Percentiles rank a stretch among this genome's conserved stretches.
Evolutionary conservation across 176 grass and related monocot genomes (phyloP).

Genomic region (Tillandsia leiboldiana): DNA sequence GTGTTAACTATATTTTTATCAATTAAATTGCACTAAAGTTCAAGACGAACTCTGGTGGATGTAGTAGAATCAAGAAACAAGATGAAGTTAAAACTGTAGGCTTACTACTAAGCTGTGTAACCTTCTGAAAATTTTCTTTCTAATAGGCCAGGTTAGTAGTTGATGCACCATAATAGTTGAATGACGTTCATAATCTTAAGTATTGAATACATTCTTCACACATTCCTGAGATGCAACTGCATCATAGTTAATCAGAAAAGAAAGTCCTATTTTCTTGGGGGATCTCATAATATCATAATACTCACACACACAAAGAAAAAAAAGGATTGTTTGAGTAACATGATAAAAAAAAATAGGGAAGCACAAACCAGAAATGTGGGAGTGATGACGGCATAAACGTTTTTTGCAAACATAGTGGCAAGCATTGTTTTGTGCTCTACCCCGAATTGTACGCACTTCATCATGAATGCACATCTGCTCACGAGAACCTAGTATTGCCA

Average conservation of each 20-base stretch:
- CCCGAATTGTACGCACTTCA: constrained; percentile 49
- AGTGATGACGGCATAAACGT: constrained; percentile 51
- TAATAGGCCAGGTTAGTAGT: not conserved
- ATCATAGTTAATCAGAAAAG: not conserved
- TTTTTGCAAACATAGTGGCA: constrained; percentile 89
- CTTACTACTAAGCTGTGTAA: not conserved
- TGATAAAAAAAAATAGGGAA: not conserved
- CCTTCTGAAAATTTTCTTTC: not conserved
- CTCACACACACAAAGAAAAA: not conserved
- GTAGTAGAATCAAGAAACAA: not conserved
- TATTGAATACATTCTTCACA: not conserved
- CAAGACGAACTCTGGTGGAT: not conserved
- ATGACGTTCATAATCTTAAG: not conserved
- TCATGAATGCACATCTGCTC: constrained; percentile 97
- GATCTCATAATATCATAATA: not conserved
- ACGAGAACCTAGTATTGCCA: constrained; percentile 78
- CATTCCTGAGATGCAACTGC: not conserved
- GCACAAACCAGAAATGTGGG: constrained; percentile 43
- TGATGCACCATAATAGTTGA: not conserved
- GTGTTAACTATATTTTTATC: not conserved
- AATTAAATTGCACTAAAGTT: not conserved
- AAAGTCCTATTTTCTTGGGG: not conserved
- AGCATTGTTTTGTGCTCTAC: constrained; percentile 75
- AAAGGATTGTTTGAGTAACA: not conserved
- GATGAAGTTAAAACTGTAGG: not conserved